Percentiles rank a stretch among this genome's conserved stretches.
Conservation (phyloP, 345 rosid genomes). For the Lepidium sativum region DNA sequence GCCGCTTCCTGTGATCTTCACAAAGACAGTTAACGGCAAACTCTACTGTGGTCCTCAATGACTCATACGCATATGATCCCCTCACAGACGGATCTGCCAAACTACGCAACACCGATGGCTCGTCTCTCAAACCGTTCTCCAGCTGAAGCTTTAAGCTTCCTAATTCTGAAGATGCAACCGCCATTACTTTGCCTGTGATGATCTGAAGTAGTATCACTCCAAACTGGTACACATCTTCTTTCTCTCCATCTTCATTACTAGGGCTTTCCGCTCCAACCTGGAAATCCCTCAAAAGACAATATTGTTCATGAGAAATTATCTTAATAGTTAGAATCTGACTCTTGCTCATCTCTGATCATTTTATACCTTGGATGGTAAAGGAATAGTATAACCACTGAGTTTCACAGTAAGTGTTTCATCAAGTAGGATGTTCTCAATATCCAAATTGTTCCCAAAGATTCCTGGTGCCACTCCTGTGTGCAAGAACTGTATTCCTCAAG, state of each 20-base stretch:
- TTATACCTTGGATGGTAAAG: conserved; percentile 64
- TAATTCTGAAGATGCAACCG: conserved; percentile 39
- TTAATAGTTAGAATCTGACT: background rate
- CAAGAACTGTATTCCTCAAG: conserved; percentile 87
- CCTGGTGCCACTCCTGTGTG: conserved; percentile 86
- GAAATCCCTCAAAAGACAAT: background rate
- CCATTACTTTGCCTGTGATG: conserved; percentile 53
- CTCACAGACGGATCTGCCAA: conserved; percentile 51
- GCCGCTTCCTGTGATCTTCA: conserved; percentile 49
- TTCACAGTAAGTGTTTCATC: conserved; percentile 74
- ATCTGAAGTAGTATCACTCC: conserved; percentile 68
- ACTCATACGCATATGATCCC: conserved; percentile 71
- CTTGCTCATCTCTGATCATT: background rate
- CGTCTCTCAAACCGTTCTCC: conserved; percentile 51
- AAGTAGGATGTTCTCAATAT: conserved; percentile 58
- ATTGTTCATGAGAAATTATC: background rate
- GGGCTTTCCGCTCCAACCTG: conserved; percentile 59
- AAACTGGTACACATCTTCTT: conserved; percentile 86
- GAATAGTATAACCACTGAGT: conserved; percentile 59
- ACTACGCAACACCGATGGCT: conserved; percentile 41
- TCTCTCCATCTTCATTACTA: conserved; percentile 46
- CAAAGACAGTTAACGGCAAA: conserved; percentile 68
- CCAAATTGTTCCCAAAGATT: conserved; percentile 64
- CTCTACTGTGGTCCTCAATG: conserved; percentile 61
- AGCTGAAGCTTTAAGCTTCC: conserved; percentile 54